Base-by-base conservation (phyloP, 805 yeast genomes). In the Ogataea methylovora region DNA sequence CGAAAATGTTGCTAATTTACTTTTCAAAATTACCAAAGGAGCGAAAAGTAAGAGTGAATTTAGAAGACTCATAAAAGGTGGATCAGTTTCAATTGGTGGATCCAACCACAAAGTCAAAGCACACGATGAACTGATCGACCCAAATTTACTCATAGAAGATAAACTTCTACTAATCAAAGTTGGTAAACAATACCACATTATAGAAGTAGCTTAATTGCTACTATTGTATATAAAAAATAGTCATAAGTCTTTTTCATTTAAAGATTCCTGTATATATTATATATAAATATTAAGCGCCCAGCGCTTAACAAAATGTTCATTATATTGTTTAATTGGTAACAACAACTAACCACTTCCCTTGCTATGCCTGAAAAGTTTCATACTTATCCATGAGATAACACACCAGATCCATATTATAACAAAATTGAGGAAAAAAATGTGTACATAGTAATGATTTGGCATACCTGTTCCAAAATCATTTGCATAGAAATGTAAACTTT, bases 321-420 rank as follows among this genome's bases (percentile, higher is more conserved):
- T 13, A 25, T 7, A 25, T 15, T 20, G 9, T 6, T 20, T 7
- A n/a, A n/a, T n/a, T n/a, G n/a, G n/a, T n/a, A n/a, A n/a, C n/a
- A n/a, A n/a, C n/a, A 7, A 37, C 29, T 42, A 53, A 8, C 65
- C 66, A 17, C 73, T 69, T 7, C 86, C 86, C 44, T 76, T 80
- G 16, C 92, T 80, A 50, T 84, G 92, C 36, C 86, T 64, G 57
- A 84, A 84, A 37, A 84, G 60, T 54, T 84, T 84, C 70, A 84
- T 66, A 24, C 92, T 88, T 29, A 77, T 64, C 94, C 94, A 84
- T 9, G 87, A 74, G 4, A 71, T 59, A 8, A 76, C 58, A 27
- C 87, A 74, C 94, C 94, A 84, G 5, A 76, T 53, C 83, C 84
- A 76, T 3, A 60, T 32, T 4, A 60, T 46, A 16, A 53, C 59